Base-by-base conservation (phyloP, 169 alveolate species). In the Cryptosporidium canis region DNA sequence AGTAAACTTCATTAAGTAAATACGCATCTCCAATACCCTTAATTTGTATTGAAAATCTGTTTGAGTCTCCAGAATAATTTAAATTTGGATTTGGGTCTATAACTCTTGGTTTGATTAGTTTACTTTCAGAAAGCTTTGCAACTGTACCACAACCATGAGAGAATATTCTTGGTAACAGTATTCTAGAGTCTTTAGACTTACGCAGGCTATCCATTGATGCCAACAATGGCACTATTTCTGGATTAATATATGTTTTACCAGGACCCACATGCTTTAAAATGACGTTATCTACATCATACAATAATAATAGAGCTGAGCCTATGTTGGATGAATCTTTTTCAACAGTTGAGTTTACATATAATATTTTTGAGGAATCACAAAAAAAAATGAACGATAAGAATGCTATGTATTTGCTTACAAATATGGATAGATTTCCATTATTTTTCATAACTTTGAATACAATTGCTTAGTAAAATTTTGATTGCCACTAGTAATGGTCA, bases 131-230 rank as follows among this genome's bases (percentile, higher is more conserved):
- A 11, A 77, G 43, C 31, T 77, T 77, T 39, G 53, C 43, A 16
- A 33, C 87, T 18, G 87, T 77, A 21, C 72, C 87, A 29, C 87
- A 77, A 16, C 87, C 87, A 39, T 77, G 87, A 2, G 87, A 77
- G 58, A 77, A 77, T 6, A 77, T 77, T 41, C 77, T 77, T 24
- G 87, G 87, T 44, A 43, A 35, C 14, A 58, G 61, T 21, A 77
- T 77, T 61, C 87, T 53, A 24, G 70, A 24, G 21, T 77, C 87
- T 6, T 58, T 58, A 0, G 61, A 61, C 6, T 77, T 77, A 24
- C 45, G 58, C 24, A 55, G 43, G 45, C n/a, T n/a, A 24, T 56
- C 41, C 55, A 77, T 41, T 3, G 64, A 35, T 58, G 72, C 87
- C 29, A 77, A 39, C 18, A 77, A 43, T n/a, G 87, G 87, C 29